Evolutionary conservation across 208 protist genomes (phyloP).

Genomic region (Leishmania guyanensis): DNA sequence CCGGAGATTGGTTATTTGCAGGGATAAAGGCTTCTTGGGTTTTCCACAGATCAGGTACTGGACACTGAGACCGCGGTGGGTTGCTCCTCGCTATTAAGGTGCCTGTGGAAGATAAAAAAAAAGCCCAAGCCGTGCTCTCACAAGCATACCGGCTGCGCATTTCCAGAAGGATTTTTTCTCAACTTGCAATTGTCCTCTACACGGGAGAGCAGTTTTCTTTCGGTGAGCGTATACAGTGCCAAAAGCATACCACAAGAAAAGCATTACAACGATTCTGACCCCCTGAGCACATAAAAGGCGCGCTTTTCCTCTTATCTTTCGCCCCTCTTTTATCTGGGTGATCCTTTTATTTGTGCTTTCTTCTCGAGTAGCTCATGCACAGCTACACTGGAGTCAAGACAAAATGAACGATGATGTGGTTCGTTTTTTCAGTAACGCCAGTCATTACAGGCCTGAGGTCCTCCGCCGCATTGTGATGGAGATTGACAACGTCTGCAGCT

Average conservation of each 20-base stretch:
- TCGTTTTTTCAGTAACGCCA: constrained; percentile 43
- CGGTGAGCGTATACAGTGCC: not conserved
- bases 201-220: not conserved
- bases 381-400: not conserved
- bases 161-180: not conserved
- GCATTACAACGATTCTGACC: not conserved
- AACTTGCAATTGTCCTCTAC: not conserved
- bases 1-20: not conserved
- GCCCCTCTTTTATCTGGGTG: not conserved
- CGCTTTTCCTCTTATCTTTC: not conserved
- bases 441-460: constrained; percentile 42
- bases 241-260: not conserved
- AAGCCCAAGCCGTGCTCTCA: not conserved
- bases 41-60: not conserved
- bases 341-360: not conserved
- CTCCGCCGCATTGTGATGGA: constrained; percentile 44
- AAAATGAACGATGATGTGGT: constrained; percentile 53
- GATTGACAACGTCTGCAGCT: constrained; percentile 32
- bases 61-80: not conserved
- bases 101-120: not conserved
- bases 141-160: not conserved
- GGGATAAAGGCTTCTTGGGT: not conserved
- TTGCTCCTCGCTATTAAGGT: not conserved
- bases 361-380: not conserved
- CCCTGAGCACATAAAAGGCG: not conserved